Evolutionary conservation across 306 rosid species (phyloP).

Genomic region (Arachis stenosperma): DNA sequence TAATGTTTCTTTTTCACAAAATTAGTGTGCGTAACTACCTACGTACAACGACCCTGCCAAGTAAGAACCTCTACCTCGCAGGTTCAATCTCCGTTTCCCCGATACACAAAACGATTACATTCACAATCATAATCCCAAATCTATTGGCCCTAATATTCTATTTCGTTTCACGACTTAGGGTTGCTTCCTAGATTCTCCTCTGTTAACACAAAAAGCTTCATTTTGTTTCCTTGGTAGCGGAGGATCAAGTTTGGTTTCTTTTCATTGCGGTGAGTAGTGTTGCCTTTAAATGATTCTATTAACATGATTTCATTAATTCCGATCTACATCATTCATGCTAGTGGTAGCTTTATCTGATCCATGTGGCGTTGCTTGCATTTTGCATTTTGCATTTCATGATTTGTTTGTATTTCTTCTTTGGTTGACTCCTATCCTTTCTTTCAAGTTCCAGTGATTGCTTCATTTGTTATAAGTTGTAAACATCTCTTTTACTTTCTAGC

Average conservation of each 20-base stretch:
- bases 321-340: constrained; percentile 8
- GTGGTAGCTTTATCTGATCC: constrained; percentile 38
- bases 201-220: constrained; percentile 27
- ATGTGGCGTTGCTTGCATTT: not conserved
- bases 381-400: constrained; percentile 34
- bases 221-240: constrained; percentile 20
- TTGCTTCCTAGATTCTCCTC: constrained; percentile 3
- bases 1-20: too few relatives aligned
- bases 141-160: too few relatives aligned
- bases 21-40: not conserved
- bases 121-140: too few relatives aligned
- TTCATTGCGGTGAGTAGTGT: constrained; percentile 50
- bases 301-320: constrained; percentile 3
- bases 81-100: not conserved
- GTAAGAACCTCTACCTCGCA: not conserved
- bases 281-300: constrained; percentile 30
- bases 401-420: constrained; percentile 42
- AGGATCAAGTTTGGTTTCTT: constrained; percentile 37
- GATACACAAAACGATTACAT: too few relatives aligned
- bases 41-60: not conserved
- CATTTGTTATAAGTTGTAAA: constrained; percentile 4
- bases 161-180: not conserved
- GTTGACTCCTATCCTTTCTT: constrained; percentile 37
- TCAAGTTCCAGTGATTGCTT: constrained; percentile 25
- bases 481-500: too few relatives aligned